phyloP scores from a whole-genome alignment of 805 yeast genomes.

The Hanseniaspora jakobsenii region DNA sequence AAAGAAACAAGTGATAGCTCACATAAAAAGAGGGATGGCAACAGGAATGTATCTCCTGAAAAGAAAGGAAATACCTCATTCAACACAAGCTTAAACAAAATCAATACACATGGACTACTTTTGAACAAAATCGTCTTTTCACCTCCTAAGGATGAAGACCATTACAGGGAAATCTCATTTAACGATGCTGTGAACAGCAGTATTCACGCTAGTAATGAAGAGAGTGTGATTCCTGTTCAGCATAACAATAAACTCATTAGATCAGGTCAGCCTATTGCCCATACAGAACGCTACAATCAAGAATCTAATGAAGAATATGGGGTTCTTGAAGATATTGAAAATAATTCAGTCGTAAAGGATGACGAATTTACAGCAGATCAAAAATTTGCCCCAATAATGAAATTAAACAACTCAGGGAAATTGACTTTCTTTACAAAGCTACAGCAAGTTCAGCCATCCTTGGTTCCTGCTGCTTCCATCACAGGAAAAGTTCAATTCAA shows the following conservation, averaged over 20 bases:
- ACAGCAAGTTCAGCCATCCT: conserved; percentile 11
- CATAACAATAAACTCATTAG: no score
- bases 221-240: no score
- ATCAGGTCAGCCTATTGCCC: conserved; percentile 11
- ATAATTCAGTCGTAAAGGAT: conserved; percentile 8
- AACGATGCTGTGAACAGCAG: no score
- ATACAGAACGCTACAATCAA: neutral
- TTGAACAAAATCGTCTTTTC: conserved; percentile 10
- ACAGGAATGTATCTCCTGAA: neutral
- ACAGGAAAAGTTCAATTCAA: conserved; percentile 7
- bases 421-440: conserved; percentile 10
- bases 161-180: conserved; percentile 12
- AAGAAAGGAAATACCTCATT: neutral
- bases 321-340: conserved; percentile 6
- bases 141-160: conserved; percentile 14
- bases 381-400: conserved; percentile 9
- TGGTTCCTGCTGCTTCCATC: conserved; percentile 14
- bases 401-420: conserved; percentile 13
- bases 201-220: no score
- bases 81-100: neutral
- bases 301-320: conserved; percentile 1
- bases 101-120: conserved; percentile 11
- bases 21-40: no score
- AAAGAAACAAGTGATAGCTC: no score
- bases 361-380: conserved; percentile 15